A percentile compares a stretch with the other conserved stretches of the same genome.
Conservation (phyloP, 495 filamentous ascomycete species). For the Aspergillus biplanus region DNA sequence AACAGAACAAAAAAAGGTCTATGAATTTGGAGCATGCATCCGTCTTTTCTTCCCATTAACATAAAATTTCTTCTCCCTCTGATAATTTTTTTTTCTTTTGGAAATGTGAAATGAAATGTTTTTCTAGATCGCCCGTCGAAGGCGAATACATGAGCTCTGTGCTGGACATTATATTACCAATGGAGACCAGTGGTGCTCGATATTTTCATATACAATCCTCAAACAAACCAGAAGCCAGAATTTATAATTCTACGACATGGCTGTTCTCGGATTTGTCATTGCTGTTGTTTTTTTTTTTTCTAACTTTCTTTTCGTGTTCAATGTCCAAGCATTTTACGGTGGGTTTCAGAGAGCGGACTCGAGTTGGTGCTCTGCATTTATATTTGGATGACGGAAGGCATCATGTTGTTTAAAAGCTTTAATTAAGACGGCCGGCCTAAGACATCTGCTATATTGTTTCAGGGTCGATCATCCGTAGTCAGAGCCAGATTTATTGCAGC, state of each 20-base stretch:
- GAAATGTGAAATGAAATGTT: slow-evolving; percentile 28
- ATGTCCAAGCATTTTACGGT: neutral
- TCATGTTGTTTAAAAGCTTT: slow-evolving; percentile 5
- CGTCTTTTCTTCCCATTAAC: slow-evolving; percentile 1
- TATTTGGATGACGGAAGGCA: slow-evolving; percentile 6
- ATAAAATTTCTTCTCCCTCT: neutral
- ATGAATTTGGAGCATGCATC: neutral
- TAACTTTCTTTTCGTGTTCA: neutral
- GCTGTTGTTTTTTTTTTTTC: slow-evolving; percentile 4
- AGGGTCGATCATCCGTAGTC: no score
- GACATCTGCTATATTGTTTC: no score
- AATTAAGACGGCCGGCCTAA: neutral
- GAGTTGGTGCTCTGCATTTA: slow-evolving; percentile 12
- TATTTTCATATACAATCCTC: neutral
- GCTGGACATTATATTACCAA: slow-evolving; percentile 1
- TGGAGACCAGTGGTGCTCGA: neutral
- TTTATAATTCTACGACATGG: slow-evolving; percentile 10
- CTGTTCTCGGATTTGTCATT: neutral
- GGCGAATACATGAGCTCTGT: slow-evolving; percentile 7
- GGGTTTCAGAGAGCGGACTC: slow-evolving; percentile 8
- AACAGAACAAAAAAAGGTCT: neutral
- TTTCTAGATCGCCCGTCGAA: slow-evolving; percentile 17
- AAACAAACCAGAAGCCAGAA: neutral
- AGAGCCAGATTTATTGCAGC: no score
- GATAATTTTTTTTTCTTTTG: slow-evolving; percentile 19